These are phyloP conservation scores for Suillus ampliporus DNA, from an alignment of 768 basidiomycete species.

Conservation along the genomic window DNA sequence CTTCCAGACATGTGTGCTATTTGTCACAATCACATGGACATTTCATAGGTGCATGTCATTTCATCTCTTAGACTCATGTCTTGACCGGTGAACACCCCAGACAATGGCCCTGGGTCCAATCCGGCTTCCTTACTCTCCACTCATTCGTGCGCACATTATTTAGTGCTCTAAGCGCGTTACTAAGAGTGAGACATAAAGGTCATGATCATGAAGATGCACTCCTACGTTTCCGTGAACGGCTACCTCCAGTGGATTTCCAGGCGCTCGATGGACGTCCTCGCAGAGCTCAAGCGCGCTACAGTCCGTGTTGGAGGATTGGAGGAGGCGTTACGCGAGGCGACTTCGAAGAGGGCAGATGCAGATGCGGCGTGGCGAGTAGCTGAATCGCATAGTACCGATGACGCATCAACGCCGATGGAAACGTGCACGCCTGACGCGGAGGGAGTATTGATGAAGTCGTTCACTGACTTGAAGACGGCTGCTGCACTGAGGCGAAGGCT, in stretches of 20 bases:
- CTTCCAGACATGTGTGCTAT: slow-evolving; percentile 77
- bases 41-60: slow-evolving; percentile 67
- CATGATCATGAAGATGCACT: slow-evolving; percentile 97
- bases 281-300: slow-evolving; percentile 52
- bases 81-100: slow-evolving; percentile 41
- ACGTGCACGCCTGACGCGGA: slow-evolving; percentile 50
- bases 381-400: slow-evolving; percentile 24
- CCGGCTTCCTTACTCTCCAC: slow-evolving; percentile 87
- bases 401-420: slow-evolving; percentile 35
- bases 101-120: slow-evolving; percentile 98
- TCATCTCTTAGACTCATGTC: background rate
- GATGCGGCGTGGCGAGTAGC: slow-evolving; percentile 30
- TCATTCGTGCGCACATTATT: slow-evolving; percentile 61
- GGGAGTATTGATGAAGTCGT: slow-evolving; percentile 51
- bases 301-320: slow-evolving; percentile 67
- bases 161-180: background rate
- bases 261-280: slow-evolving; percentile 50
- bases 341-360: slow-evolving; percentile 28
- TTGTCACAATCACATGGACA: slow-evolving; percentile 83
- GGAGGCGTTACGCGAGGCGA: slow-evolving; percentile 58
- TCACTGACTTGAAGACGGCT: slow-evolving; percentile 58
- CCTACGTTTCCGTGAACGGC: slow-evolving; percentile 89
- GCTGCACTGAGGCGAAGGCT: slow-evolving; percentile 64
- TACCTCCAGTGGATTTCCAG: slow-evolving; percentile 64
- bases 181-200: slow-evolving; percentile 44